Evolutionary conservation across 495 filamentous ascomycete genomes (phyloP).

Genomic region (Penicillium cataractarum): DNA sequence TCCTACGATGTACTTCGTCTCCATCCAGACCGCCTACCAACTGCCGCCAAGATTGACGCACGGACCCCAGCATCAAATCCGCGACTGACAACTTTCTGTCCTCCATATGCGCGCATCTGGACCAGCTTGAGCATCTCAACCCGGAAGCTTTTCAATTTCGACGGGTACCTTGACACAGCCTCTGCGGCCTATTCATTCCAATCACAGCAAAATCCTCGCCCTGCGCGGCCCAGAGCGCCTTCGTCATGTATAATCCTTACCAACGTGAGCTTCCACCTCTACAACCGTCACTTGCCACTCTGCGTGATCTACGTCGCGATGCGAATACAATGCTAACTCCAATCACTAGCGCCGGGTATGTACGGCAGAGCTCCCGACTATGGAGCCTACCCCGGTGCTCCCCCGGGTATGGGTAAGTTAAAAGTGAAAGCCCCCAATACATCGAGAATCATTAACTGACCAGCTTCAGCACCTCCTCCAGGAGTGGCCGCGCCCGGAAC

Average conservation of each 20-base stretch:
- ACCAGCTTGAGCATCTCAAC: neutral
- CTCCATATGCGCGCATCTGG: neutral
- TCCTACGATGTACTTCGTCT: too few relatives aligned
- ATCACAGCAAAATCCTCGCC: neutral
- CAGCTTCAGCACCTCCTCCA: slow-evolving; percentile 39
- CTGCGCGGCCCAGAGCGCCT: slow-evolving; percentile 2
- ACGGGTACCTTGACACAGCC: neutral
- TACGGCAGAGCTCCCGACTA: slow-evolving; percentile 71
- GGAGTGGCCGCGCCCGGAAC: slow-evolving; percentile 71
- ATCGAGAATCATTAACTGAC: slow-evolving; percentile 21
- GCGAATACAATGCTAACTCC: slow-evolving; percentile 17
- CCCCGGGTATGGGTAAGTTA: slow-evolving; percentile 82
- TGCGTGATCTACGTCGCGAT: neutral
- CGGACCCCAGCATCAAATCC: slow-evolving; percentile 18
- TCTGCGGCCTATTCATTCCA: neutral
- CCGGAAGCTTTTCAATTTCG: neutral
- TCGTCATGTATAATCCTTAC: slow-evolving; percentile 77
- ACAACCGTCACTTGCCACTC: neutral
- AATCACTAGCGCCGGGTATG: slow-evolving; percentile 48
- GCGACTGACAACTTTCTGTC: slow-evolving; percentile 21
- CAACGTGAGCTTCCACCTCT: slow-evolving; percentile 59
- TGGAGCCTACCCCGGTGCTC: slow-evolving; percentile 72
- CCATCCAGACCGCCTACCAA: too few relatives aligned
- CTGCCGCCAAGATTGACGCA: slow-evolving; percentile 25
- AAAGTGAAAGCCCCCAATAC: neutral